Evolutionary conservation across 2,329 filamentous ascomycete species (phyloP).

Genomic region (Penicillium sp.): DNA sequence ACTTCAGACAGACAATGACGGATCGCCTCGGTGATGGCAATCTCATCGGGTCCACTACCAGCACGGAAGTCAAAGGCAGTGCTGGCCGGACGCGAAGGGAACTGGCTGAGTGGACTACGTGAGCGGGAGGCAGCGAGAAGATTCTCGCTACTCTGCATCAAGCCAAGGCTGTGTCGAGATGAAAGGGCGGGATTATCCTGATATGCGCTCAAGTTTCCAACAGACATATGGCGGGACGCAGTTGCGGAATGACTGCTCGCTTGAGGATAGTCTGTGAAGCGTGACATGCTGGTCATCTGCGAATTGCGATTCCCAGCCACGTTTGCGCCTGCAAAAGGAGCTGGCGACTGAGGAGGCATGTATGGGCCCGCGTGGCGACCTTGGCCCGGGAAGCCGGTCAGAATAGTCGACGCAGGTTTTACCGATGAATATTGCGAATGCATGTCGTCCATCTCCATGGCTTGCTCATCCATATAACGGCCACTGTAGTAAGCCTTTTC

Average conservation of each 20-base stretch:
- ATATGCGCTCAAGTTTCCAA: slow-evolving; percentile 49
- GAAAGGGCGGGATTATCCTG: slow-evolving; percentile 30
- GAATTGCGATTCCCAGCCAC: slow-evolving; percentile 51
- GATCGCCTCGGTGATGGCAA: slow-evolving; percentile 75
- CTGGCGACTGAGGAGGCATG: slow-evolving; percentile 78
- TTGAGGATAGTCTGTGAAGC: slow-evolving; percentile 58
- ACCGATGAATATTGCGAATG: slow-evolving; percentile 92
- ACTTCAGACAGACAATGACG: slow-evolving; percentile 77
- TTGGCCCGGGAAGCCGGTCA: slow-evolving; percentile 72
- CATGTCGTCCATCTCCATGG: slow-evolving; percentile 93
- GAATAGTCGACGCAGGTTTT: slow-evolving; percentile 75
- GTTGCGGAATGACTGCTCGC: slow-evolving; percentile 26
- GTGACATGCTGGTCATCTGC: slow-evolving; percentile 63
- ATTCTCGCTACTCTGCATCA: slow-evolving; percentile 43
- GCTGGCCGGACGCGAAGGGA: slow-evolving; percentile 47
- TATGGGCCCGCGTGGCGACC: slow-evolving; percentile 53
- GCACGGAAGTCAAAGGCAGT: slow-evolving; percentile 54
- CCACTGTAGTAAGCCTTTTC: slow-evolving; percentile 48
- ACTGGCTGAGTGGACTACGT: slow-evolving; percentile 47
- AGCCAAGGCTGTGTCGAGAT: slow-evolving; percentile 40
- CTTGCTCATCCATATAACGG: slow-evolving; percentile 66
- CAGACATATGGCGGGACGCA: slow-evolving; percentile 52
- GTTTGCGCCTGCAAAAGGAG: slow-evolving; percentile 55
- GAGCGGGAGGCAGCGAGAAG: slow-evolving; percentile 34
- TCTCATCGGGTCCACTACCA: slow-evolving; percentile 64